Conservation (phyloP, 768 basidiomycete genomes). For the Trametes punicea region DNA sequence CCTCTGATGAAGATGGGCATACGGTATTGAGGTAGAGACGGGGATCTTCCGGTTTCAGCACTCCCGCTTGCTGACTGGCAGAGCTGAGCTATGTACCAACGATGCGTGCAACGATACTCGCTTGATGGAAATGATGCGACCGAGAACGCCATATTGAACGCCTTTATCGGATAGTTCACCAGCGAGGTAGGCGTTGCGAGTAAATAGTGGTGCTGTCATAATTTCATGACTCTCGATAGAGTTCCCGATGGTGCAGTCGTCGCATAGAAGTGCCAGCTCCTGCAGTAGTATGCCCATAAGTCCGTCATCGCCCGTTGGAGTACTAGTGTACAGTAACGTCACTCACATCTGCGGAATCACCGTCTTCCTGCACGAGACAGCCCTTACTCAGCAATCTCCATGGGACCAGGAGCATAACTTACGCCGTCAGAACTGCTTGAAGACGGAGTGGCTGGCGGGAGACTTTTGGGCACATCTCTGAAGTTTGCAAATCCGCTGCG, state of each 20-base stretch:
- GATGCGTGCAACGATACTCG: neutral
- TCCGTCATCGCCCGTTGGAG: no score
- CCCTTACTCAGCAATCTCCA: no score
- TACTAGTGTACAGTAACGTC: no score
- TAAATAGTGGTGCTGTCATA: constrained; percentile 30
- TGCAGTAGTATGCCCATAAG: neutral
- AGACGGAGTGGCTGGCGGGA: neutral
- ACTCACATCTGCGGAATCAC: neutral
- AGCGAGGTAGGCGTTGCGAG: constrained; percentile 26
- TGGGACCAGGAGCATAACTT: no score
- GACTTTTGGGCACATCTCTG: no score
- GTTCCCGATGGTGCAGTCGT: neutral
- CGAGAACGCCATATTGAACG: constrained; percentile 63
- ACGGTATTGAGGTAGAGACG: constrained; percentile 71
- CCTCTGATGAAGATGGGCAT: neutral
- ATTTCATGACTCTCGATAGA: constrained; percentile 23
- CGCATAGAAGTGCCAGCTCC: neutral
- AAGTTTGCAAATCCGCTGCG: no score
- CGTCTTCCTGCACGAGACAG: no score
- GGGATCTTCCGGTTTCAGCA: constrained; percentile 39
- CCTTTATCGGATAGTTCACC: constrained; percentile 25
- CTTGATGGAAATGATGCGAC: constrained; percentile 26
- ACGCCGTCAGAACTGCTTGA: neutral
- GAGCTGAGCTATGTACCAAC: neutral
- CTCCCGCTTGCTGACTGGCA: constrained; percentile 20